Evolutionary conservation across 805 yeast genomes (phyloP).

Genomic region (Candida pini): DNA sequence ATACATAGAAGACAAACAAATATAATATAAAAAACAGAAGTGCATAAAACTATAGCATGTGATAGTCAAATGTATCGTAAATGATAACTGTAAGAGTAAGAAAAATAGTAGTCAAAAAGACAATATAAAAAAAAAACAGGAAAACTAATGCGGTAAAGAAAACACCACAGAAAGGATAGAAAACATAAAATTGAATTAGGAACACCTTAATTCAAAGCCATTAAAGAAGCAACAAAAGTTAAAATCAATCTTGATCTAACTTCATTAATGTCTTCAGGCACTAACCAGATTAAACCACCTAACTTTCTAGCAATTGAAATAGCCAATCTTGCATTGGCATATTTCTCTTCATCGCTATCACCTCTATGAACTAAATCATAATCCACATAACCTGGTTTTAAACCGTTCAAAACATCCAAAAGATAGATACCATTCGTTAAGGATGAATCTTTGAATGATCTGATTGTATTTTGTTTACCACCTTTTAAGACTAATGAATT

Average conservation of each 20-base stretch:
- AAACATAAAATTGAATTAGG: conserved; percentile 4
- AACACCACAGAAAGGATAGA: not conserved
- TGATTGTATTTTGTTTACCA: conserved; percentile 64
- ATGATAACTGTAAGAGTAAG: not conserved
- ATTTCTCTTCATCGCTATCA: conserved; percentile 72
- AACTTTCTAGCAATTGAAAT: conserved; percentile 97
- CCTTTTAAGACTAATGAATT: conserved; percentile 80
- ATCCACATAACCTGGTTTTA: conserved; percentile 97
- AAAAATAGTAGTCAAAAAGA: conserved; percentile 1
- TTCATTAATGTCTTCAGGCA: conserved; percentile 99
- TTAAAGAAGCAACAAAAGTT: conserved; percentile 92
- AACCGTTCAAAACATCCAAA: conserved; percentile 84
- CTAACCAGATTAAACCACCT: conserved; percentile 97
- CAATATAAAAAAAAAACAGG: not conserved
- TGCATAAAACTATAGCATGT: not conserved
- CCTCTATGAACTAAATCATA: conserved; percentile 86
- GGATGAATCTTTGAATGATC: conserved; percentile 82
- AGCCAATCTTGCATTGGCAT: conserved; percentile 94
- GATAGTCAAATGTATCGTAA: not conserved
- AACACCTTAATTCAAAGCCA: conserved; percentile 64
- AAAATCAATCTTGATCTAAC: conserved; percentile 90
- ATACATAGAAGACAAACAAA: not conserved
- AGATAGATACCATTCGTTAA: conserved; percentile 75
- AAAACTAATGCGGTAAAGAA: not conserved
- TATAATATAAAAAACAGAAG: not conserved